These are phyloP conservation scores for Giardia duodenalis DNA, from an alignment of 208 protist species.

Conservation along the genomic window DNA sequence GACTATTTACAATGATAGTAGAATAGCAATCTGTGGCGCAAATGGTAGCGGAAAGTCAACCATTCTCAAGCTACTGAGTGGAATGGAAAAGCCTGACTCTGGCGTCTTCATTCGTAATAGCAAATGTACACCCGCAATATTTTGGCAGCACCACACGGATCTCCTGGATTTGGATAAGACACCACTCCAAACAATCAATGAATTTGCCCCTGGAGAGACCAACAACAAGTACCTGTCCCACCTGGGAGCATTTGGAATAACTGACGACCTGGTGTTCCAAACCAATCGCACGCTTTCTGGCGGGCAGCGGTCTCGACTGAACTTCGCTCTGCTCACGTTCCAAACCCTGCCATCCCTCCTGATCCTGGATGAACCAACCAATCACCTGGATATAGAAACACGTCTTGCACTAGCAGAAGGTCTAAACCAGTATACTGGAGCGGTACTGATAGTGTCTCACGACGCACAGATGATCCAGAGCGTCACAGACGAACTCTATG, in stretches of 20 bases:
- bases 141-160: slow-evolving; percentile 75
- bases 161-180: slow-evolving; percentile 64
- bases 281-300: slow-evolving; percentile 66
- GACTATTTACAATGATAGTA: neutral
- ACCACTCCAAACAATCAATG: slow-evolving; percentile 64
- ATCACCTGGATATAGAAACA: slow-evolving; percentile 69
- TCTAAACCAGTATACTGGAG: slow-evolving; percentile 34
- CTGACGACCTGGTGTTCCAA: slow-evolving; percentile 50
- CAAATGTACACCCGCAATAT: slow-evolving; percentile 57
- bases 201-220: slow-evolving; percentile 61
- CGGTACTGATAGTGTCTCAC: slow-evolving; percentile 41
- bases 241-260: slow-evolving; percentile 69
- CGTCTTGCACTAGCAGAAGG: slow-evolving; percentile 25
- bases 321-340: slow-evolving; percentile 66
- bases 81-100: slow-evolving; percentile 26
- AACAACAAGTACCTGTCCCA: slow-evolving; percentile 63
- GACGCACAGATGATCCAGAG: slow-evolving; percentile 31
- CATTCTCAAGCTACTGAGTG: slow-evolving; percentile 50
- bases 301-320: slow-evolving; percentile 74
- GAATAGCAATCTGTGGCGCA: slow-evolving; percentile 24
- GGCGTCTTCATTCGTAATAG: slow-evolving; percentile 34
- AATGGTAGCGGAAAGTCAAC: slow-evolving; percentile 49
- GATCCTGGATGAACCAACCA: slow-evolving; percentile 77
- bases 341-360: slow-evolving; percentile 66
- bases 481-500: slow-evolving; percentile 35